phyloP scores from a whole-genome alignment of 441 rosid genomes.

The Adansonia rubrostipa region DNA sequence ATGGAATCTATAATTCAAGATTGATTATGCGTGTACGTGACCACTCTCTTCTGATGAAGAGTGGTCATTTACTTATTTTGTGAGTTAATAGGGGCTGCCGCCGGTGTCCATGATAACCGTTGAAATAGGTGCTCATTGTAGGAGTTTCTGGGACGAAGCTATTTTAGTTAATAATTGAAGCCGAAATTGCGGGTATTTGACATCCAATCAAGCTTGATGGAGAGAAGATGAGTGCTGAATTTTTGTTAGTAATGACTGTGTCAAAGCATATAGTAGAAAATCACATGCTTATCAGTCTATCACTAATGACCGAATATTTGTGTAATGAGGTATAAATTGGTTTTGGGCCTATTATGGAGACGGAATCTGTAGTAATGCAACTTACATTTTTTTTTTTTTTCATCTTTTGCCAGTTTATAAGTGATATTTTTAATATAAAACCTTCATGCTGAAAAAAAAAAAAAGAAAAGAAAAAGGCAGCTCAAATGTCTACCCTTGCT shows the following conservation, averaged over 20 bases:
- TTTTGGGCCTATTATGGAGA: neutral
- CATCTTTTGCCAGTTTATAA: neutral
- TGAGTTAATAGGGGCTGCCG: neutral
- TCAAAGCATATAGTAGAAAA: slow-evolving; percentile 1
- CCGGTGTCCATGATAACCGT: neutral
- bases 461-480: neutral
- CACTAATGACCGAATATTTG: neutral
- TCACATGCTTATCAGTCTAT: neutral
- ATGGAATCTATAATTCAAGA: neutral
- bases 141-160: neutral
- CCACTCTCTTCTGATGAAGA: neutral
- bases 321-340: too few species aligned
- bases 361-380: neutral
- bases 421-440: neutral
- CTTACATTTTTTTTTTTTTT: neutral
- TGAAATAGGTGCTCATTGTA: neutral
- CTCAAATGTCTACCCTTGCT: neutral
- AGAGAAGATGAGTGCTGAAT: neutral
- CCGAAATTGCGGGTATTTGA: neutral
- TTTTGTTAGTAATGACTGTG: neutral
- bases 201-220: neutral
- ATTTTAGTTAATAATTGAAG: neutral
- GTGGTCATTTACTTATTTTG: neutral
- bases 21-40: neutral
- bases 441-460: neutral